Percentiles rank a stretch among this genome's conserved stretches.
phyloP scores from a whole-genome alignment of 352 stramenopile species.

The Pythium coloratum region DNA sequence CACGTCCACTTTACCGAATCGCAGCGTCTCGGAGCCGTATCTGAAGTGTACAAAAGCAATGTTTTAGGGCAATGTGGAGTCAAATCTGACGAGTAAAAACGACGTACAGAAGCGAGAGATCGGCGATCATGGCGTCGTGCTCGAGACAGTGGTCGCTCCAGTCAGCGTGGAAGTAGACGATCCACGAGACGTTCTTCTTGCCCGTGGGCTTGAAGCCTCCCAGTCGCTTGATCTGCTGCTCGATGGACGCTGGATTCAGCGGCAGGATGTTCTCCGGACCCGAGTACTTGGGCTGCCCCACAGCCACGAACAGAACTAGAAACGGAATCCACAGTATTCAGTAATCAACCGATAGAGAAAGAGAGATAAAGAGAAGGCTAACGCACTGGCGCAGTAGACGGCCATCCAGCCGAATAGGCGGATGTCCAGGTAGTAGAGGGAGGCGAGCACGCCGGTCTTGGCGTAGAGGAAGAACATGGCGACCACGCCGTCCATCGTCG shows the following conservation, averaged over 20 bases:
- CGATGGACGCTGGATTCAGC: conserved; percentile 47
- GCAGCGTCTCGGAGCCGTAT: conserved; percentile 48
- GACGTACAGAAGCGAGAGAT: conserved; percentile 59
- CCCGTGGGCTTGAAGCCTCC: conserved; percentile 23
- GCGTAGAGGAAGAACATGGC: conserved; percentile 70
- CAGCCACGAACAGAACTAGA: conserved; percentile 59
- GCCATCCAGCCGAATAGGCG: conserved; percentile 64
- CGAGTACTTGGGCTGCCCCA: conserved; percentile 64
- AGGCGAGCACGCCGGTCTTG: conserved; percentile 59
- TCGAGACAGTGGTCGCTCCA: conserved; percentile 77
- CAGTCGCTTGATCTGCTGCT: conserved; percentile 45
- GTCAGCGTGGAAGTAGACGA: conserved; percentile 74
- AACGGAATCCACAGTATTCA: conserved; percentile 4
- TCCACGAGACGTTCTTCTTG: conserved; percentile 48
- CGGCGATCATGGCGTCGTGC: conserved; percentile 69
- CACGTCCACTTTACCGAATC: conserved; percentile 70
- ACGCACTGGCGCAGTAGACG: conserved; percentile 59
- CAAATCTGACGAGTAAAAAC: background rate
- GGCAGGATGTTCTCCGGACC: conserved; percentile 53
- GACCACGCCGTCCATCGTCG: conserved; percentile 61
- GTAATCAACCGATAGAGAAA: background rate
- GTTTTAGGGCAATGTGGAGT: background rate
- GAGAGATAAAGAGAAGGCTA: background rate
- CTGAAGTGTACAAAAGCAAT: conserved; percentile 16
- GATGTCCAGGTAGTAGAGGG: conserved; percentile 69